These are phyloP conservation scores for Aegilops umbellulata DNA, from an alignment of 176 grass and related monocot species.

Conservation along the genomic window DNA sequence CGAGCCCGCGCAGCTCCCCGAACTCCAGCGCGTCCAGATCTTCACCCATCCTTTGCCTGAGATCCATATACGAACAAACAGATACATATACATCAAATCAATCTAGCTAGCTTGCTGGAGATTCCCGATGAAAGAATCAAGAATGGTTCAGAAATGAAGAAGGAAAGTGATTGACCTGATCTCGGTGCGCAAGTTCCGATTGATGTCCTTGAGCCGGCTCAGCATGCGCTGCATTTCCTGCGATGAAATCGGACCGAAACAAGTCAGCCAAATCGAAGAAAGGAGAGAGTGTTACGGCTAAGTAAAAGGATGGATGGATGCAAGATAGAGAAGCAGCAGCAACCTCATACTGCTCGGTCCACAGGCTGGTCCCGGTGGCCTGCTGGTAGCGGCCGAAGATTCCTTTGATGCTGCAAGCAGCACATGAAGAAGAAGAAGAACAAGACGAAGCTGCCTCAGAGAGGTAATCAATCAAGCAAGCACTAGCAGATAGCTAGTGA, in stretches of 20 bases:
- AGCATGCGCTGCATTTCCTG: slow-evolving; percentile 91
- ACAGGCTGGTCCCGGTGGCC: slow-evolving; percentile 58
- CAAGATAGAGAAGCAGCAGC: background rate
- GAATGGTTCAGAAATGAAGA: background rate
- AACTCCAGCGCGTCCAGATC: slow-evolving; percentile 78
- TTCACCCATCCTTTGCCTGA: slow-evolving; percentile 84
- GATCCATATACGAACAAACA: background rate
- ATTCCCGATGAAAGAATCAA: background rate
- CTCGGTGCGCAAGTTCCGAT: slow-evolving; percentile 75
- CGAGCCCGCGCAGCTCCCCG: slow-evolving; percentile 73
- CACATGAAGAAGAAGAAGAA: background rate
- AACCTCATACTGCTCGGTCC: slow-evolving; percentile 86
- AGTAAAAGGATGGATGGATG: background rate
- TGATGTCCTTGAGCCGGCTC: slow-evolving; percentile 86
- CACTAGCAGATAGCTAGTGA: too few species aligned
- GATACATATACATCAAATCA: background rate
- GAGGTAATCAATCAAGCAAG: background rate
- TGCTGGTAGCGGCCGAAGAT: slow-evolving; percentile 90
- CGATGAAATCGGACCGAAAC: background rate
- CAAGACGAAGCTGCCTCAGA: background rate
- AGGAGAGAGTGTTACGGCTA: background rate
- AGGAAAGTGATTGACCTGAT: slow-evolving; percentile 48
- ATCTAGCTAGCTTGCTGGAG: too few species aligned
- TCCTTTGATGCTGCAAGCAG: slow-evolving; percentile 57
- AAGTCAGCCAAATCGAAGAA: background rate